These are phyloP conservation scores for Cyberlindnera lachancei DNA, from an alignment of 805 yeast genomes.

Conservation along the genomic window DNA sequence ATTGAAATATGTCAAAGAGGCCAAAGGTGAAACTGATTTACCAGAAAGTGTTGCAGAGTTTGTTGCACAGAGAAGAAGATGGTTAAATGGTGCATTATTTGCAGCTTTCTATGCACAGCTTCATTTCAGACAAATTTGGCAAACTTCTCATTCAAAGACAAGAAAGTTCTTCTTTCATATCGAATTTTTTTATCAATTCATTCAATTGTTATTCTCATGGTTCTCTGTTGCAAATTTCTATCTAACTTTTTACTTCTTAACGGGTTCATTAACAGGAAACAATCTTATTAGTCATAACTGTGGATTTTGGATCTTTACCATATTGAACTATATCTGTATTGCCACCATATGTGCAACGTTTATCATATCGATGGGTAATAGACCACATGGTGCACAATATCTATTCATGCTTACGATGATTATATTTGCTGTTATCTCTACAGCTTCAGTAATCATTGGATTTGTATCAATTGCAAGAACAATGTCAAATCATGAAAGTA, in stretches of 20 bases:
- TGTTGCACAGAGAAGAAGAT: constrained; percentile 92
- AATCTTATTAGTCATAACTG: constrained; percentile 50
- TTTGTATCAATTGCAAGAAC: constrained; percentile 66
- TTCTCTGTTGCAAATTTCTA: constrained; percentile 90
- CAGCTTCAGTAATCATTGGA: constrained; percentile 77
- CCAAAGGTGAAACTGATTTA: constrained; percentile 94
- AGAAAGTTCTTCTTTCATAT: constrained; percentile 77
- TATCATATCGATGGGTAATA: constrained; percentile 90
- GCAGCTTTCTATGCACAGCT: constrained; percentile 88
- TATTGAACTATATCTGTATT: constrained; percentile 79
- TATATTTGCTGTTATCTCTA: constrained; percentile 68
- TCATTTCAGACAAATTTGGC: constrained; percentile 85
- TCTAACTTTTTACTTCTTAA: constrained; percentile 84
- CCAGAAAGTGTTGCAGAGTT: constrained; percentile 94
- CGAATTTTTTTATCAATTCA: constrained; percentile 83
- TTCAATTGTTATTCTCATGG: constrained; percentile 77
- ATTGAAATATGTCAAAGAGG: constrained; percentile 83
- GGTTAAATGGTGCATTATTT: constrained; percentile 97
- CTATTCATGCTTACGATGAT: constrained; percentile 69
- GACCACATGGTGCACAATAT: constrained; percentile 92
- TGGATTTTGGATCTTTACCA: constrained; percentile 79
- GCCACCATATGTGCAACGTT: constrained; percentile 83
- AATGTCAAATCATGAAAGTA: constrained; percentile 28
- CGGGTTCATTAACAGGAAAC: constrained; percentile 66
- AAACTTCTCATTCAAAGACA: constrained; percentile 72